A percentile compares a stretch with the other conserved stretches of the same genome.
These are phyloP conservation scores for Agastache rugosa DNA, from an alignment of 257 asterid species.

Conservation along the genomic window DNA sequence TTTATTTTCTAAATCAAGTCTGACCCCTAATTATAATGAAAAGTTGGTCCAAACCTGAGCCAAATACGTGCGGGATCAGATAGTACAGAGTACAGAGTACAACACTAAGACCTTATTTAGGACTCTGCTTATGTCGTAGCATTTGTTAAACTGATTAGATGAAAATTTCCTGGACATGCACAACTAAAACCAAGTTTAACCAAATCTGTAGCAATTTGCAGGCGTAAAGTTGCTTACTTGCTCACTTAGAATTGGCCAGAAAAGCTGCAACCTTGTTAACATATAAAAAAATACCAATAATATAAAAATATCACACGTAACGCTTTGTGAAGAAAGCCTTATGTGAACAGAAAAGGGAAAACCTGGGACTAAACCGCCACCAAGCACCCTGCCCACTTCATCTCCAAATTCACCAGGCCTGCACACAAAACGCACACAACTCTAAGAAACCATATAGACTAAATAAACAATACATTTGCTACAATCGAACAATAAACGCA, in stretches of 20 bases:
- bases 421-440: slow-evolving; percentile 20
- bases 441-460: background rate
- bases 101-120: background rate
- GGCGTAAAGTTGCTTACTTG: background rate
- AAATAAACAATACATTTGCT: slow-evolving; percentile 4
- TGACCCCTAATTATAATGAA: no score
- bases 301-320: background rate
- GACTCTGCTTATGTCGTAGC: background rate
- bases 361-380: slow-evolving; percentile 99
- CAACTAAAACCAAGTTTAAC: slow-evolving; percentile 1
- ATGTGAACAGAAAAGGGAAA: slow-evolving; percentile 17
- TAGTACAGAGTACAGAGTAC: background rate
- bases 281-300: background rate
- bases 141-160: background rate
- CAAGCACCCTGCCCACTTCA: slow-evolving; percentile 96
- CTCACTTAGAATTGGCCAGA: slow-evolving; percentile 1
- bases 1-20: no score
- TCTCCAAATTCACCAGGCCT: slow-evolving; percentile 89
- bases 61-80: background rate
- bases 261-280: background rate
- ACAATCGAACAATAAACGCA: slow-evolving; percentile 1
- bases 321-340: slow-evolving; percentile 16
- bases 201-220: slow-evolving; percentile 3
- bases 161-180: background rate
- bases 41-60: no score